Conservation (phyloP, 306 rosid genomes). For the Lathyrus sativus region DNA sequence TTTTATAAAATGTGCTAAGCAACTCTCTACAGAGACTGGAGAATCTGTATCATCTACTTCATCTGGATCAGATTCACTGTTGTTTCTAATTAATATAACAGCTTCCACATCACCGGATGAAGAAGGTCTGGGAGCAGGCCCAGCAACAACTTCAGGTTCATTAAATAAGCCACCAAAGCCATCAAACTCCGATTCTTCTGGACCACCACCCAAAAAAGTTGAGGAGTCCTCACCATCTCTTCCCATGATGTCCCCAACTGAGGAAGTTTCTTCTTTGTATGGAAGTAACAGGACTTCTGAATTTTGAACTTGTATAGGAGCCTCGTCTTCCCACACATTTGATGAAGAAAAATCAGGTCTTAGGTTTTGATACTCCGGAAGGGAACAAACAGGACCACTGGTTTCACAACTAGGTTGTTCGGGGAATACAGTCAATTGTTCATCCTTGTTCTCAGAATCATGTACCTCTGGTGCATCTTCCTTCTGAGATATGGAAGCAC, state of each 20-base stretch:
- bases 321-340: conserved; percentile 69
- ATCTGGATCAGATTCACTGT: conserved; percentile 89
- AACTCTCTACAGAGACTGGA: conserved; percentile 89
- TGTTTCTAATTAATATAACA: conserved; percentile 51
- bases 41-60: conserved; percentile 91
- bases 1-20: conserved; percentile 81
- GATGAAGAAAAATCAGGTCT: conserved; percentile 49
- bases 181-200: conserved; percentile 67
- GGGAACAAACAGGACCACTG: conserved; percentile 37
- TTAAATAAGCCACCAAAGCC: conserved; percentile 81
- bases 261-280: conserved; percentile 63
- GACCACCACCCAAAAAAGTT: conserved; percentile 52
- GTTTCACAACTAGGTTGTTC: conserved; percentile 50
- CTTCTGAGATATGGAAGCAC: conserved; percentile 44
- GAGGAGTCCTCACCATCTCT: conserved; percentile 66
- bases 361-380: conserved; percentile 39
- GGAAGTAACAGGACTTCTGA: conserved; percentile 80
- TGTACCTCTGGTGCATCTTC: conserved; percentile 42
- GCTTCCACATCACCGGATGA: conserved; percentile 48
- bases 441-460: conserved; percentile 46
- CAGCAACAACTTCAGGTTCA: conserved; percentile 76
- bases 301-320: conserved; percentile 70
- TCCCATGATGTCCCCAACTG: conserved; percentile 45
- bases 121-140: conserved; percentile 73
- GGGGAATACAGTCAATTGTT: conserved; percentile 39